Conservation (phyloP, 225 moss, liverwort and hornwort species). For the Lunularia cruciata region DNA sequence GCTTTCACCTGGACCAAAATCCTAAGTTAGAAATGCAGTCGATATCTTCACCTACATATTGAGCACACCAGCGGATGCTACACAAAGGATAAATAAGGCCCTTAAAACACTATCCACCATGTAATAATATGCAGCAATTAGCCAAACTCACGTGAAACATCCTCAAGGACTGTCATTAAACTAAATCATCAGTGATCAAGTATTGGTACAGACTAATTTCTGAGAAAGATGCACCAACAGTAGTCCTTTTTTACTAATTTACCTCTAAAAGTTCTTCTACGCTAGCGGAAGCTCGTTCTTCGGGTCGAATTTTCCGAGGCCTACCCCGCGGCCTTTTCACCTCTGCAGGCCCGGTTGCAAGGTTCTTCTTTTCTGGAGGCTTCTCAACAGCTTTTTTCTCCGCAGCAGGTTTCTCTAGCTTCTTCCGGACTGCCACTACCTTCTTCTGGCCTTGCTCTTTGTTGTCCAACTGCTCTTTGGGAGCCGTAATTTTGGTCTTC, state of each 20-base stretch:
- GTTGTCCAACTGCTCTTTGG: not conserved
- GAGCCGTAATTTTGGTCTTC: constrained; percentile 10
- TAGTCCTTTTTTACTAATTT: not conserved
- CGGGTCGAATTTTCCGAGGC: constrained; percentile 16
- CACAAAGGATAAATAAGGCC: not conserved
- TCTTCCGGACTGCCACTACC: constrained; percentile 6
- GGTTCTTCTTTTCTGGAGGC: constrained; percentile 14
- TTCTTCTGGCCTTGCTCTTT: constrained; percentile 23
- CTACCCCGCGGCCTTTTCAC: constrained; percentile 20
- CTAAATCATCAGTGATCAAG: not conserved
- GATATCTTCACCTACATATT: not conserved
- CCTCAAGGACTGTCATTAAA: not conserved
- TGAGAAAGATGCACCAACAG: not conserved
- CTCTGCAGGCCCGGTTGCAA: not conserved
- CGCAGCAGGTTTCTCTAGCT: constrained; percentile 3
- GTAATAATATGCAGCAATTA: not conserved
- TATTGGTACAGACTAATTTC: not conserved
- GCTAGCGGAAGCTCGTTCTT: not conserved
- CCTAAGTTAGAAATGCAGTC: not conserved
- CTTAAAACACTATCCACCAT: not conserved
- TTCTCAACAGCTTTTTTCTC: constrained; percentile 3
- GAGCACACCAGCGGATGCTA: not conserved
- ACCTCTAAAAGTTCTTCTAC: constrained; percentile 15
- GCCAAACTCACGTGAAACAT: too few species aligned
- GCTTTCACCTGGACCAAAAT: constrained; percentile 26